phyloP scores from a whole-genome alignment of 2,329 filamentous ascomycete genomes.

The Diaporthe citrichinensis region DNA sequence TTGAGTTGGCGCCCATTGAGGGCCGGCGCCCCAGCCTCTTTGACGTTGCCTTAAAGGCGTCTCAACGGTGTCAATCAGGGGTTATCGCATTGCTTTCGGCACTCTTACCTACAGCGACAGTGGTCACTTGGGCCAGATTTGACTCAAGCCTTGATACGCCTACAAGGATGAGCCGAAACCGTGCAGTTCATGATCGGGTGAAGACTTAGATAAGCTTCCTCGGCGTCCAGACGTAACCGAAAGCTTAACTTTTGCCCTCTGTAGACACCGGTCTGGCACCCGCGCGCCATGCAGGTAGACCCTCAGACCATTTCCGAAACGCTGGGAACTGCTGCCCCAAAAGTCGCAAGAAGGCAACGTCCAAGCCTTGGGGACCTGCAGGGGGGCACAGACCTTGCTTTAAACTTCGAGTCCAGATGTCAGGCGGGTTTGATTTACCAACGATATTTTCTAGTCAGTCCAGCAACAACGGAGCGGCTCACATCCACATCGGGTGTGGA shows the following conservation, averaged over 20 bases:
- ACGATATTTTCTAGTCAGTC: constrained; percentile 26
- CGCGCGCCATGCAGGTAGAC: not conserved
- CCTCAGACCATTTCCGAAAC: constrained; percentile 29
- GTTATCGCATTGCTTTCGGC: not conserved
- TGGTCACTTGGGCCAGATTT: not conserved
- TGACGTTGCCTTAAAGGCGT: not conserved
- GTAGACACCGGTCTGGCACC: not conserved
- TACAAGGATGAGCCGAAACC: constrained; percentile 32
- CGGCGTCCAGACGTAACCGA: constrained; percentile 27
- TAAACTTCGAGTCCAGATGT: constrained; percentile 15
- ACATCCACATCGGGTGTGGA: not conserved
- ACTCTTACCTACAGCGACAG: too few relatives aligned
- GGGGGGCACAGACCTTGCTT: constrained; percentile 5
- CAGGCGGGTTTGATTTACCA: constrained; percentile 22
- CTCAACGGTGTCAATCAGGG: constrained; percentile 20
- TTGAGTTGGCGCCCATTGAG: not conserved
- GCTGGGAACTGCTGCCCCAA: not conserved
- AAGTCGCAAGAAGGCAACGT: not conserved
- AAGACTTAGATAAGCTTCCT: constrained; percentile 28
- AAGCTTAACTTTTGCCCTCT: constrained; percentile 9
- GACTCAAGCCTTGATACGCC: constrained; percentile 25
- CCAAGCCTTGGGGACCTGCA: not conserved
- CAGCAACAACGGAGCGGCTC: not conserved
- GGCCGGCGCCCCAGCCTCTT: constrained; percentile 1
- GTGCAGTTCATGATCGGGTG: constrained; percentile 5